Conservation (phyloP, 305 asterid species). For the Solanum hybrid region DNA sequence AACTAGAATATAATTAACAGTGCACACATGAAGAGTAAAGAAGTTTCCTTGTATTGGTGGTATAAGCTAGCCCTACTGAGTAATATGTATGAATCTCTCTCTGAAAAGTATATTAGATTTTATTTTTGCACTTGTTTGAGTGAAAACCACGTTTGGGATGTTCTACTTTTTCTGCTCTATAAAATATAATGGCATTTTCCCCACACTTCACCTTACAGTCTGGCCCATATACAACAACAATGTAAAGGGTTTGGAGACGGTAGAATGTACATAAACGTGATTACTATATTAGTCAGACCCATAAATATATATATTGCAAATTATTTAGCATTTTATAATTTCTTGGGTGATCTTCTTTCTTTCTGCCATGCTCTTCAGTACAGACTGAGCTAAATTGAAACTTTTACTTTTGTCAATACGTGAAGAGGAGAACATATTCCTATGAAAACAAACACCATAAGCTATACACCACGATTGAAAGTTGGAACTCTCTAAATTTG, state of each 20-base stretch:
- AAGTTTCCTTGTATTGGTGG: neutral
- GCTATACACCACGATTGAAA: neutral
- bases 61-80: neutral
- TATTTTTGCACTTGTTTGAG: neutral
- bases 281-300: neutral
- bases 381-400: neutral
- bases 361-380: neutral
- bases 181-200: neutral
- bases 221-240: neutral
- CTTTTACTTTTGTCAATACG: neutral
- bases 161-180: neutral
- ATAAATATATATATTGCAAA: neutral
- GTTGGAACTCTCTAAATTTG: neutral
- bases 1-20: too few species aligned
- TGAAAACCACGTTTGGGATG: neutral
- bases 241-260: neutral
- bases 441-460: neutral
- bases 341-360: neutral
- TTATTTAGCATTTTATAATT: too few species aligned
- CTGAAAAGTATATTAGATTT: neutral
- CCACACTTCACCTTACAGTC: neutral
- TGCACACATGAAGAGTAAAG: too few species aligned
- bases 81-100: neutral
- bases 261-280: neutral
- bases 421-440: neutral